Conservation (phyloP, 129 eudicot genomes). For the Flaveria ramosissima region DNA sequence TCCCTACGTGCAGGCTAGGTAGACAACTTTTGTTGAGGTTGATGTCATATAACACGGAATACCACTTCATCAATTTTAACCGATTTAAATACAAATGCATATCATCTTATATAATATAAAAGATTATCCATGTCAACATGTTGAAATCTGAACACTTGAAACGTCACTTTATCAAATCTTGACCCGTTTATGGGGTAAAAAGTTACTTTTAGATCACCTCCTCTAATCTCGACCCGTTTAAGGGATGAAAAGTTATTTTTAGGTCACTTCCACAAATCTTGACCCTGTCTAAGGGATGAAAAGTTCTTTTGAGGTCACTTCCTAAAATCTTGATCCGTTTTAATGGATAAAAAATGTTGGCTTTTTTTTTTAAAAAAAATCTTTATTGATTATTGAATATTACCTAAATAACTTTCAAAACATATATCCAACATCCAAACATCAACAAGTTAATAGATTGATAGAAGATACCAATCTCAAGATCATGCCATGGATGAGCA, state of each 20-base stretch:
- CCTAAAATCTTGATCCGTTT: no score
- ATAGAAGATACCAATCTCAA: constrained; percentile 43
- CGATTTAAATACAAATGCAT: neutral
- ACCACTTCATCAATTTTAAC: neutral
- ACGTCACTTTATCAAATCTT: neutral
- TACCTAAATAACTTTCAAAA: neutral
- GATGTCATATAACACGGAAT: no score
- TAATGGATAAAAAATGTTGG: no score
- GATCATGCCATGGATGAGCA: constrained; percentile 67
- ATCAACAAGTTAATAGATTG: neutral
- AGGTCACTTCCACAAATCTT: no score
- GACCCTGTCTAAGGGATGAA: no score
- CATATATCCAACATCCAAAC: neutral
- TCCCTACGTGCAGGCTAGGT: no score
- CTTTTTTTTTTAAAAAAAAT: neutral
- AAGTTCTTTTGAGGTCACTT: no score
- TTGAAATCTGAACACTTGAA: neutral
- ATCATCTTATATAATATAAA: neutral
- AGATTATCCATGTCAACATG: neutral
- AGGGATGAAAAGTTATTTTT: no score
- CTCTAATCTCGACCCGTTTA: no score
- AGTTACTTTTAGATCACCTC: no score
- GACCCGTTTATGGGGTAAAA: neutral
- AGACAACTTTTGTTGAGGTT: no score
- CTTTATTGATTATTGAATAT: neutral